phyloP scores from a whole-genome alignment of 2,329 filamentous ascomycete species.

The Penicillium sp. region DNA sequence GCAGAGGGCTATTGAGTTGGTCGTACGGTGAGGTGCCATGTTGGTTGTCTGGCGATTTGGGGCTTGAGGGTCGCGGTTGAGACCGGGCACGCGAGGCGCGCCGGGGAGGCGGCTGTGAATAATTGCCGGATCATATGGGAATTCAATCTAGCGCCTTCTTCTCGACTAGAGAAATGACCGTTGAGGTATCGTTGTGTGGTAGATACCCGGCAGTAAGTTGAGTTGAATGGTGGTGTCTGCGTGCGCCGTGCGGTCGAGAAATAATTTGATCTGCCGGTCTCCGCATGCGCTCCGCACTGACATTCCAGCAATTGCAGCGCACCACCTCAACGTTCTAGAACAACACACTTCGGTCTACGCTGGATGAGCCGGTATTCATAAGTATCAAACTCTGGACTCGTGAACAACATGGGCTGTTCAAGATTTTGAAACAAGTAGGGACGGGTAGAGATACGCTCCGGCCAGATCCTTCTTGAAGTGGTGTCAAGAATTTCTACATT shows the following conservation, averaged over 20 bases:
- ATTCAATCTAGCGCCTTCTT: not conserved
- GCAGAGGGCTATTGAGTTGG: not conserved
- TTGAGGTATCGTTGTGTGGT: not conserved
- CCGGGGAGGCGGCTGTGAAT: constrained; percentile 16
- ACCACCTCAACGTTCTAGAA: not conserved
- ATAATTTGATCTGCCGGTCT: constrained; percentile 18
- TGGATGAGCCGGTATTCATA: too few species aligned
- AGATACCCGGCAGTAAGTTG: not conserved
- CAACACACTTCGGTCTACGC: too few species aligned
- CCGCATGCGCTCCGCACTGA: constrained; percentile 8
- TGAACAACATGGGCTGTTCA: not conserved
- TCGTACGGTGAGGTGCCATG: constrained; percentile 22
- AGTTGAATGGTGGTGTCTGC: not conserved
- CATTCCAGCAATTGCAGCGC: not conserved
- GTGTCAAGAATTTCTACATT: too few species aligned
- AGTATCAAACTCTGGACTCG: too few species aligned
- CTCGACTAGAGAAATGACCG: not conserved
- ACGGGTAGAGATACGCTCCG: too few species aligned
- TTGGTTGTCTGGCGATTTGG: constrained; percentile 11
- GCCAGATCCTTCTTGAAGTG: too few species aligned
- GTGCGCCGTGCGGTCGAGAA: constrained; percentile 2
- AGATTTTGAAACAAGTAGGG: not conserved
- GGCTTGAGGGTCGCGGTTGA: constrained; percentile 11
- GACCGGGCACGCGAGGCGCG: constrained; percentile 9
- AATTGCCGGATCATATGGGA: constrained; percentile 18